These are phyloP conservation scores for Eucalyptus polyanthemos DNA, from an alignment of 345 rosid species.

Conservation along the genomic window DNA sequence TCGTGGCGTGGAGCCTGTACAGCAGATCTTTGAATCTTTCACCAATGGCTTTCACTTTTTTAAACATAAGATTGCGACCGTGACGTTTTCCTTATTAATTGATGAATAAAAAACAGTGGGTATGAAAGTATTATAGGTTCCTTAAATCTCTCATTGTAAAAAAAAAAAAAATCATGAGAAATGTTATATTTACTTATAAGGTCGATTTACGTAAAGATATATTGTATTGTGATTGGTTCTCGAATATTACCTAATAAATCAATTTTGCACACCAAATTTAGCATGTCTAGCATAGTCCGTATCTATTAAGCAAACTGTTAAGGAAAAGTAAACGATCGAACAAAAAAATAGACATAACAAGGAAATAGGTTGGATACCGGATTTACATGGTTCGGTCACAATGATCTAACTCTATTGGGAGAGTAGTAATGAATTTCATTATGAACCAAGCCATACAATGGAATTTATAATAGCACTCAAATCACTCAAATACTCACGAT, in stretches of 20 bases:
- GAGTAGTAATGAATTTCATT: rapidly evolving
- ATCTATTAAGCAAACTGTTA: background rate
- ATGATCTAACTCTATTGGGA: rapidly evolving
- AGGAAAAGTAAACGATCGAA: rapidly evolving
- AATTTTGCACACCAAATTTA: background rate
- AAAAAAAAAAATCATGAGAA: background rate
- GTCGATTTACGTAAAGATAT: background rate
- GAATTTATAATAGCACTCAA: rapidly evolving
- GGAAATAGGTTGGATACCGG: rapidly evolving
- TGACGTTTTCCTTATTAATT: background rate
- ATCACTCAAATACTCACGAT: rapidly evolving
- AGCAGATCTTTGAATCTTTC: background rate
- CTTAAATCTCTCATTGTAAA: background rate
- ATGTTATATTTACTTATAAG: background rate
- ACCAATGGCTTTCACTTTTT: background rate
- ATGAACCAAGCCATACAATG: rapidly evolving
- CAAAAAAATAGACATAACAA: no score
- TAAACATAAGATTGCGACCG: background rate
- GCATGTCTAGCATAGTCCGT: background rate
- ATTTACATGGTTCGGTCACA: rapidly evolving
- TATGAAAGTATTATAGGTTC: background rate
- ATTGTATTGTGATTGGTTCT: background rate
- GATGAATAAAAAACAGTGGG: background rate
- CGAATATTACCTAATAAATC: background rate
- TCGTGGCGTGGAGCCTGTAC: background rate